phyloP scores from a whole-genome alignment of 169 alveolate species.

The Neospora caninum region DNA sequence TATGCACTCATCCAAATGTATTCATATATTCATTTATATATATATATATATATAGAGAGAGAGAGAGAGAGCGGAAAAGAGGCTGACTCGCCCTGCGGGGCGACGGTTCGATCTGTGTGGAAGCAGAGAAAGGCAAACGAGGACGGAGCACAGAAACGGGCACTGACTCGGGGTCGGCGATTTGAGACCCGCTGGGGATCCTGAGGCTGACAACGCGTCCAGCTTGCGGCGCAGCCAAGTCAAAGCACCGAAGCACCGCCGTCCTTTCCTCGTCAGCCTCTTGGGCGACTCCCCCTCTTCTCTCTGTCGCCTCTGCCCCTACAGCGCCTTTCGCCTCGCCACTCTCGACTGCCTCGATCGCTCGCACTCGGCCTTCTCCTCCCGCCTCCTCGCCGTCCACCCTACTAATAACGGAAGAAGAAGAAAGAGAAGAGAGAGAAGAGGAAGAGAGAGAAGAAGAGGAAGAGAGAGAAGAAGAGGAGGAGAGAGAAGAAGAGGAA shows the following conservation, averaged over 20 bases:
- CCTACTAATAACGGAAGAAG: too few relatives aligned
- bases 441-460: not conserved
- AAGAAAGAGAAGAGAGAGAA: not conserved
- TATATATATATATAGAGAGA: not conserved
- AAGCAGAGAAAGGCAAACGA: not conserved
- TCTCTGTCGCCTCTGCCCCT: not conserved
- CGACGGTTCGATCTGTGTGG: not conserved
- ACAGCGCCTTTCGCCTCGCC: not conserved
- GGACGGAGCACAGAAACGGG: too few relatives aligned
- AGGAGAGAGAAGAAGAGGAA: not conserved
- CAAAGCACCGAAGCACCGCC: not conserved
- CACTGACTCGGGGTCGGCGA: too few relatives aligned
- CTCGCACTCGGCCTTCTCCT: too few relatives aligned
- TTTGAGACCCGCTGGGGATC: too few relatives aligned
- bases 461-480: not conserved
- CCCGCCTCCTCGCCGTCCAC: too few relatives aligned
- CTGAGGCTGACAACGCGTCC: not conserved
- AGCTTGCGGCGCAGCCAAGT: not conserved
- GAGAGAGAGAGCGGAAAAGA: not conserved
- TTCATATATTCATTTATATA: not conserved
- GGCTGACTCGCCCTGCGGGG: not conserved
- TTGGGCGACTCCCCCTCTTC: not conserved
- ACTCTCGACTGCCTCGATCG: not conserved
- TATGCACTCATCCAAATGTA: too few relatives aligned
- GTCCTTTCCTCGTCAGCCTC: not conserved